A percentile compares a stretch with the other conserved stretches of the same genome.
These are phyloP conservation scores for Spathaspora gorwiae DNA, from an alignment of 805 yeast genomes.

Conservation along the genomic window DNA sequence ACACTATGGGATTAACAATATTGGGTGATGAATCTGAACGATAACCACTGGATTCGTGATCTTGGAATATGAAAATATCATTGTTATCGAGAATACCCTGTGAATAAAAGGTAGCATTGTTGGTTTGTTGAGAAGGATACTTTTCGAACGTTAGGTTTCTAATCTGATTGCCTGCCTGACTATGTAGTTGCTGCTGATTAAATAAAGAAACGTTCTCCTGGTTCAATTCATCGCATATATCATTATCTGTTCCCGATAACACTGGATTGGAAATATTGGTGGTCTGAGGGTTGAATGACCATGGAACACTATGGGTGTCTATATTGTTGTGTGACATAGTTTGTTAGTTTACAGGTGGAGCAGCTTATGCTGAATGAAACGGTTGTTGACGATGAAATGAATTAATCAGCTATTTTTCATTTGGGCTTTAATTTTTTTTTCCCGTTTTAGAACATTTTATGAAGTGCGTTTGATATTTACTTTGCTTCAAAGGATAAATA, in stretches of 20 bases:
- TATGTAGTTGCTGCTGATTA: conserved; percentile 6
- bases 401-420: no score
- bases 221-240: conserved; percentile 7
- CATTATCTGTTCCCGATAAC: not conserved
- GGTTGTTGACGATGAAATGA: not conserved
- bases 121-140: not conserved
- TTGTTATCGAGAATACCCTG: not conserved
- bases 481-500: no score
- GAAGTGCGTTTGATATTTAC: no score
- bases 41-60: not conserved
- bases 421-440: no score
- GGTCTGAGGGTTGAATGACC: not conserved
- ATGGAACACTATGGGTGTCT: not conserved
- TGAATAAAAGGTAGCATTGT: no score
- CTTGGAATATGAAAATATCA: not conserved
- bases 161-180: not conserved
- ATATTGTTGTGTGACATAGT: not conserved
- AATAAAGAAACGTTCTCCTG: conserved; percentile 10
- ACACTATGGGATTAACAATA: not conserved
- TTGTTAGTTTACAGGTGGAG: no score
- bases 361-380: no score
- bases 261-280: not conserved
- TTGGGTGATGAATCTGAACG: conserved; percentile 5
- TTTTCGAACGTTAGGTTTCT: not conserved
- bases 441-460: no score